Evolutionary conservation across 768 basidiomycete species (phyloP), one percentile per base, ranked within the genome.

Genomic region (Mycena rebaudengoi): DNA sequence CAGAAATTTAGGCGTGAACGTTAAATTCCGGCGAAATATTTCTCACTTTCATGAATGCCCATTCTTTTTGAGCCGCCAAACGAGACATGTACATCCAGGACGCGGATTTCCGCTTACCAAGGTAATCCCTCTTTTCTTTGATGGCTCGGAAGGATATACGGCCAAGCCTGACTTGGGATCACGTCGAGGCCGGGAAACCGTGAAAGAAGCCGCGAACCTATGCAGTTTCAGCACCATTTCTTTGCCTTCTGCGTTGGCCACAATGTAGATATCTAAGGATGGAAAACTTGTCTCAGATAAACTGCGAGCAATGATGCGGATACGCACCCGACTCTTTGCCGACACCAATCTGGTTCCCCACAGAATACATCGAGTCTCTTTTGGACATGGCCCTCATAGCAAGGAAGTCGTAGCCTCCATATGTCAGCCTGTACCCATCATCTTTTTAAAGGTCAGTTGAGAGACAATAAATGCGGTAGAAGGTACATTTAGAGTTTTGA

Each of bases 61-160:
- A 99, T 75, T 99, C 98, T 74, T 98, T 99, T 79, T 97, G 91
- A 10, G 98, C 98, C 18, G 96, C 91, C 45, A 99, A 79, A 21
- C 98, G 87, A 21, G 95, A 96, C 94, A 99, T 94, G 78, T 98
- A 99, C 96, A 99, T 98, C 98, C 98, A 99, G 18, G 94, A 94
- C 1, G 98, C 97, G 18, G 91, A 94, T 77, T 95, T 95, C 40
- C 98, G 87, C 76, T 96, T 97, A 23, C 96, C 95, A 57, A 99
- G 81, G 74, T 99, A 99, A 73, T 99, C 98, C 62, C 98, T 84
- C 73, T 99, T 99, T 70, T 91, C 86, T 78, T 99, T 99, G 80
- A 99, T 95, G 0, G 95, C 89, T 40, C 98, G 90, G 80, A 99
- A 99, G 0, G 96, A 98, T 69, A 98, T 89, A n/a, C 98, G 92